Base-by-base conservation (phyloP, 1,139 yeast species). In the Suhomyces bolitotheri region DNA sequence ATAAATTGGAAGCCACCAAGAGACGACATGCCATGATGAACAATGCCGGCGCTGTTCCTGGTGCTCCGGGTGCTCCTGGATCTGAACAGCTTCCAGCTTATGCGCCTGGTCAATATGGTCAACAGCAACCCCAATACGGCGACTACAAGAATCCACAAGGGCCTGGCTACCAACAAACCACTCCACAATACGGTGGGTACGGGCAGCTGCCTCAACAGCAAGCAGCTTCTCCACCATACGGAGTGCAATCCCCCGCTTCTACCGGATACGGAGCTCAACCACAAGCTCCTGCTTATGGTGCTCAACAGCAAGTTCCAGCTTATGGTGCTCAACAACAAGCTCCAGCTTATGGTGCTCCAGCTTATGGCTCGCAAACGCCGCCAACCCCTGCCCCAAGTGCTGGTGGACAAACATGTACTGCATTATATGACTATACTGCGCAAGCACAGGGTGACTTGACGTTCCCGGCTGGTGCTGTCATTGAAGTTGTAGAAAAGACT, bases 371-470 rank as follows among this genome's bases (percentile, higher is more conserved):
- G 14, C 44, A 50, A 5, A 17, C 20, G 6, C 58, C 61, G 7
- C 51, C 58, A 3, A 45, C 60, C 0, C 58, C 69, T 13, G 53
- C 60, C 7, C 50, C 68, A 20, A 62, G 73, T 16, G 60, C 73
- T 8, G 67, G 66, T 3, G 64, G 56, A 2, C 80, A 77, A 49
- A 76, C 82, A 1, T 83, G 89, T 50, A 82, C 89, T 11, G 89
- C 94, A 0, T 57, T 84, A 33, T 84, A 84, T 51, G 92, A 83
- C 48, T 84, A 82, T 58, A 63, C 83, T 8, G 92, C 92, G 1
- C 94, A 83, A 60, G 94, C 96, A 0, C 86, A 78, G 33, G 97
- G 97, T 11, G 98, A 92, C 55, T 73, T 92, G 54, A 65, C 84
- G 12, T 85, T 92, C 65, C 76, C 81, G 24, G 96, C 96, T 0